Evolutionary conservation across 768 basidiomycete species (phyloP), one percentile per base, ranked within the genome.

Genomic region (Rhodotorula kratochvilovae): DNA sequence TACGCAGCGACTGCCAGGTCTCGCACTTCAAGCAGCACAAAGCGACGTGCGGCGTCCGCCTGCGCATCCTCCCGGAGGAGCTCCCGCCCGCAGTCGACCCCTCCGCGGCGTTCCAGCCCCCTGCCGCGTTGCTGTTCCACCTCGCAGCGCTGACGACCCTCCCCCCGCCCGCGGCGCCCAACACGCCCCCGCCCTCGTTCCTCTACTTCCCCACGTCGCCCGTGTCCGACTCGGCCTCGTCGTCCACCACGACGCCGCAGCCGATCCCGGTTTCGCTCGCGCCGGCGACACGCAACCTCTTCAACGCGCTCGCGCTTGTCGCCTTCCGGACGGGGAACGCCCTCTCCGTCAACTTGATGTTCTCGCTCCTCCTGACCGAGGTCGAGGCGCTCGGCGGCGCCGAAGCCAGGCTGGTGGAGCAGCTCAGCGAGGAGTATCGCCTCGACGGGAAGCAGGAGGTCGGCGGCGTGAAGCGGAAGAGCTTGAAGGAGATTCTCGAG

Each of bases 211-310:
- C 70, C 19, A 17, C 50, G 6, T 25, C 39, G 21, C 62, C 70
- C 23, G 31, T 57, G 25, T 33, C 60, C 12, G 13, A 35, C 3
- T 43, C 43, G 13, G n/a, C 53, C 29, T 23, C 42, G 16, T 62
- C 48, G 23, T n/a, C 51, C 5, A 13, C 12, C 13, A 4, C 58
- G n/a, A 29, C 60, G 12, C 42, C 61, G 25, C 35, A 48, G 19
- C 67, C 67, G 0, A 35, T 73, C 56, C 72, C 72, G 27, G 60
- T 73, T 45, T 43, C 62, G 25, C 62, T 73, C 50, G 31, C 72
- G 3, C 10, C 13, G 7, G 33, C 61, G 1, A 36, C 68, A 6
- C 61, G 69, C 17, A 57, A 62, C 48, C 61, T 73, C 29, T 73
- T 73, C 72, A 51, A 43, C 46, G 15, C 23, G 10, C 65, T 73